phyloP scores from a whole-genome alignment of 2,329 filamentous ascomycete species.

The Grosmannia huntii region DNA sequence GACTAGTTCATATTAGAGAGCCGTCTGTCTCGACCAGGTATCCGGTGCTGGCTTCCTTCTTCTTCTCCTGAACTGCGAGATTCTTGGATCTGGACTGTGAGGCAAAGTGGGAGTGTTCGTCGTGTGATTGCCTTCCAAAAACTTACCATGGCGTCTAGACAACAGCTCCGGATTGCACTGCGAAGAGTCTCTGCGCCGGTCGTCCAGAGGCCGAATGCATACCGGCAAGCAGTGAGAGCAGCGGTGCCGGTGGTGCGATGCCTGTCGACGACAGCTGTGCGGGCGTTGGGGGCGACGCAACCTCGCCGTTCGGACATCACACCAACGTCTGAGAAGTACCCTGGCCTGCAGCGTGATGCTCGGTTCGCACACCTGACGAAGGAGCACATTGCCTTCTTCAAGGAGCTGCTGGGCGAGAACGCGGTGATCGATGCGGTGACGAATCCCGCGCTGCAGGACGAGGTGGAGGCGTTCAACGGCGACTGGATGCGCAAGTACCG shows the following conservation, averaged over 20 bases:
- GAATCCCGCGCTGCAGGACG: constrained; percentile 53
- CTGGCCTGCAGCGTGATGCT: constrained; percentile 65
- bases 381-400: constrained; percentile 76
- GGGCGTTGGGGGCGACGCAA: not conserved
- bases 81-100: not conserved
- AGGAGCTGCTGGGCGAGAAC: constrained; percentile 60
- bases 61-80: not conserved
- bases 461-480: constrained; percentile 84
- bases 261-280: constrained; percentile 6
- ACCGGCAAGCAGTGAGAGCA: not conserved
- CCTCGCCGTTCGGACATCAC: constrained; percentile 26
- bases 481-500: constrained; percentile 99
- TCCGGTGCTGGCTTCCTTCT: not conserved
- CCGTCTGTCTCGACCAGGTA: not conserved
- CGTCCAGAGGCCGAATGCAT: not conserved
- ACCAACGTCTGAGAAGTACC: constrained; percentile 78
- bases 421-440: constrained; percentile 78
- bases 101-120: not conserved
- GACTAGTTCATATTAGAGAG: not conserved
- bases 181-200: not conserved
- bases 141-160: not conserved
- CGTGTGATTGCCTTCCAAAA: not conserved
- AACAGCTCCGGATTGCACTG: not conserved
- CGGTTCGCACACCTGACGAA: constrained; percentile 61
- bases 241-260: not conserved